Conservation (phyloP, 805 yeast genomes). For the Spathaspora sp. region DNA sequence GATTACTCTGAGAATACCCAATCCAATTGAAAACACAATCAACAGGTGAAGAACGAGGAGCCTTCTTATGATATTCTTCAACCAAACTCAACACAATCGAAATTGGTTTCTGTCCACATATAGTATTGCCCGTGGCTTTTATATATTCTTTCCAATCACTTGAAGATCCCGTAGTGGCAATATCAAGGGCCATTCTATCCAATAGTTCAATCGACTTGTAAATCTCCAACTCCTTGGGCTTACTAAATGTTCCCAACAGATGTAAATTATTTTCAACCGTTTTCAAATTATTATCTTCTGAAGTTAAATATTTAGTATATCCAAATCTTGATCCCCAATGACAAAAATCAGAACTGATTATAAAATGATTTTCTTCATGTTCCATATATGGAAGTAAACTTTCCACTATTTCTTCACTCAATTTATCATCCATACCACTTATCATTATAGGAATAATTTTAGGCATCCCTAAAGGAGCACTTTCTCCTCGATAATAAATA, state of each 20-base stretch:
- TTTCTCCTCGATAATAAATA: conserved; percentile 46
- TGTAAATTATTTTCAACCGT: conserved; percentile 13
- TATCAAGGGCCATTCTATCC: conserved; percentile 68
- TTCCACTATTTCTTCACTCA: conserved; percentile 44
- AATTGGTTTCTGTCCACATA: conserved; percentile 89
- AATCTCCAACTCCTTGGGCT: conserved; percentile 42
- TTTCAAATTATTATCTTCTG: conserved; percentile 16
- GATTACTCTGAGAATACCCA: conserved; percentile 75
- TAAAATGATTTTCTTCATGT: conserved; percentile 60
- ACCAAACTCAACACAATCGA: conserved; percentile 55
- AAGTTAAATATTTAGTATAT: conserved; percentile 33
- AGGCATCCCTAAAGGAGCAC: conserved; percentile 29
- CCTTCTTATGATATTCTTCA: conserved; percentile 27
- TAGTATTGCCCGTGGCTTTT: conserved; percentile 72
- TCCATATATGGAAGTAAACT: conserved; percentile 50
- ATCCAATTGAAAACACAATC: conserved; percentile 54
- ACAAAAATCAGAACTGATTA: conserved; percentile 88
- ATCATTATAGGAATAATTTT: conserved; percentile 76
- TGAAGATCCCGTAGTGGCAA: conserved; percentile 54
- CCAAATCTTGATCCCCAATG: conserved; percentile 72
- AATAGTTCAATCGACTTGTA: conserved; percentile 69
- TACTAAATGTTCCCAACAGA: conserved; percentile 7
- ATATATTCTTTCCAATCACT: conserved; percentile 66
- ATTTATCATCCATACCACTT: conserved; percentile 50
- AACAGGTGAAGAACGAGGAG: neutral